A percentile compares a stretch with the other conserved stretches of the same genome.
Evolutionary conservation across 257 asterid species (phyloP).

Genomic region (Oldenlandia corymbosa): DNA sequence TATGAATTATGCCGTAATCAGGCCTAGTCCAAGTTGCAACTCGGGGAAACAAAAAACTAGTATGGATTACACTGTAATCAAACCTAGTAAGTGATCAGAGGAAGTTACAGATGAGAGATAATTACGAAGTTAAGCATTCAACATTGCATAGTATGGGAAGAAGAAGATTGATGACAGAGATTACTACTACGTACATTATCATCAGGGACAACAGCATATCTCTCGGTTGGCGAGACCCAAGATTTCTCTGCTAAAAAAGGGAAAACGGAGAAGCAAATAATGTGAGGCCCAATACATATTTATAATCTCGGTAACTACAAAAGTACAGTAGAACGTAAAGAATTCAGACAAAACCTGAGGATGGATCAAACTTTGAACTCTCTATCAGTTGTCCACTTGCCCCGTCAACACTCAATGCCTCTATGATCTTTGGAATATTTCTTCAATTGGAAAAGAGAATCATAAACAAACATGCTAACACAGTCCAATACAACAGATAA

Average conservation of each 20-base stretch:
- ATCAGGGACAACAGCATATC: slow-evolving; percentile 90
- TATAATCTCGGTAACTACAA: not conserved
- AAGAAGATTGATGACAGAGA: not conserved
- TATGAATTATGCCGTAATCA: not conserved
- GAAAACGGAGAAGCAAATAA: slow-evolving; percentile 4
- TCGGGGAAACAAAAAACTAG: not conserved
- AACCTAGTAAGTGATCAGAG: not conserved
- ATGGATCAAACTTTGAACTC: slow-evolving; percentile 55
- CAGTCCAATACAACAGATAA: not conserved
- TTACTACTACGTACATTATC: slow-evolving; percentile 54
- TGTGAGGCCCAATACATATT: not conserved
- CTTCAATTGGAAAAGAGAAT: slow-evolving; percentile 28
- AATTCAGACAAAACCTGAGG: slow-evolving; percentile 43
- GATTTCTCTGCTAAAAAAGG: slow-evolving; percentile 43
- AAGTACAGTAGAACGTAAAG: not conserved
- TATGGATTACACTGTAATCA: not conserved
- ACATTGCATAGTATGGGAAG: not conserved
- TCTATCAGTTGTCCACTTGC: slow-evolving; percentile 68
- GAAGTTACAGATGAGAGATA: not conserved
- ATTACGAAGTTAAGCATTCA: not conserved
- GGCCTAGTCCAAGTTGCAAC: not conserved
- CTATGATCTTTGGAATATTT: slow-evolving; percentile 76
- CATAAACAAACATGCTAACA: not conserved
- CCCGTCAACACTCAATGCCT: slow-evolving; percentile 77
- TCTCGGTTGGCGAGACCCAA: slow-evolving; percentile 80